phyloP scores from a whole-genome alignment of 169 alveolate species.

The Plasmodium sp. region DNA sequence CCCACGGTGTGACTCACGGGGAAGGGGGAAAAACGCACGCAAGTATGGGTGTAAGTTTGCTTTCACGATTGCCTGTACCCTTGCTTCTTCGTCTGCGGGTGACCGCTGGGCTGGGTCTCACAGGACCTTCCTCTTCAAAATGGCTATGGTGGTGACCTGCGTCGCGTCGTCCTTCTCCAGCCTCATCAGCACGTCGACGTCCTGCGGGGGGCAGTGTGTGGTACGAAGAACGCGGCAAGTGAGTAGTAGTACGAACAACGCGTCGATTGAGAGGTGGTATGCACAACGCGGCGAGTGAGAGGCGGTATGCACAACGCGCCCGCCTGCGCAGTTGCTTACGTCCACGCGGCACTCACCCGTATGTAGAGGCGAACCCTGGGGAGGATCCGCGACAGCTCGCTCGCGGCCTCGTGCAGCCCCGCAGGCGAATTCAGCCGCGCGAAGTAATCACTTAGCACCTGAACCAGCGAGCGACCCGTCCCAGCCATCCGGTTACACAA shows the following conservation, averaged over 20 bases:
- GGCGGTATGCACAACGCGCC: not conserved
- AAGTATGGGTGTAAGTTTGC: not conserved
- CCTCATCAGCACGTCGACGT: constrained; percentile 21
- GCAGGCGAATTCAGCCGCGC: not conserved
- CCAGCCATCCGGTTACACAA: constrained; percentile 2
- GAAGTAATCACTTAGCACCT: constrained; percentile 2
- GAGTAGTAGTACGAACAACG: too few species aligned
- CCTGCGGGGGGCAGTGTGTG: not conserved
- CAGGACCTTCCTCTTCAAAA: constrained; percentile 13
- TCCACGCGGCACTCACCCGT: not conserved
- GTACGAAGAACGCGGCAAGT: not conserved
- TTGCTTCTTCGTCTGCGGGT: not conserved
- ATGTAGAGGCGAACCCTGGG: constrained; percentile 31
- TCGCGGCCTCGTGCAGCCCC: constrained; percentile 11
- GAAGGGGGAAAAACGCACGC: not conserved
- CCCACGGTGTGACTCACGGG: not conserved
- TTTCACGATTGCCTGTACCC: not conserved
- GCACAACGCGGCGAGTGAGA: not conserved
- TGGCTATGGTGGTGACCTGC: not conserved
- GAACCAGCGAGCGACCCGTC: not conserved
- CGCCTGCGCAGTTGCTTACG: not conserved
- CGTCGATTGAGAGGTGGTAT: too few species aligned
- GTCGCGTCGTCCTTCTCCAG: not conserved
- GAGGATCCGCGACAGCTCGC: constrained; percentile 23
- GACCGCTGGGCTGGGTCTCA: not conserved